A percentile compares a stretch with the other conserved stretches of the same genome.
phyloP scores from a whole-genome alignment of 2,329 filamentous ascomycete genomes.

The Mariannaea elegans region DNA sequence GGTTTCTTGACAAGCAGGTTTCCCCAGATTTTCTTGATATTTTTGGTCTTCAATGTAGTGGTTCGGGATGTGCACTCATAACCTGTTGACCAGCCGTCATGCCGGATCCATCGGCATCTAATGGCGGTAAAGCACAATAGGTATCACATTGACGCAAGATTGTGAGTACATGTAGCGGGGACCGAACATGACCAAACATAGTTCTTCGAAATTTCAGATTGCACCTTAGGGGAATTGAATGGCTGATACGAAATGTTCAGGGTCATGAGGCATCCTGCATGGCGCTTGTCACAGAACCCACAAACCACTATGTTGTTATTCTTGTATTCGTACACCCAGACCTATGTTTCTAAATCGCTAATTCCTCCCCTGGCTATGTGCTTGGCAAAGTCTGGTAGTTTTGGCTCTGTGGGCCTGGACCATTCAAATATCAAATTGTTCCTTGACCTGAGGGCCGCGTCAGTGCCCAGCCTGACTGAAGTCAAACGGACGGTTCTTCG shows the following conservation, averaged over 20 bases:
- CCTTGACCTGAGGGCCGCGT: constrained; percentile 26
- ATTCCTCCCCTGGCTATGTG: neutral
- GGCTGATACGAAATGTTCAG: neutral
- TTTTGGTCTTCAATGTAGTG: neutral
- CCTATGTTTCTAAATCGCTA: no score
- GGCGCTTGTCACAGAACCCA: neutral
- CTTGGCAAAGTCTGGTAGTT: constrained; percentile 3
- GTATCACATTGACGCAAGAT: constrained; percentile 2
- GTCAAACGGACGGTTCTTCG: constrained; percentile 26
- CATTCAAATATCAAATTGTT: constrained; percentile 1
- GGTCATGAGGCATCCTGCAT: neutral
- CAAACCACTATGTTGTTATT: neutral
- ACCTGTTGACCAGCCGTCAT: constrained; percentile 17
- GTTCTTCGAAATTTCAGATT: neutral
- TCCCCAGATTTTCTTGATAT: neutral
- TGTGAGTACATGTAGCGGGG: neutral
- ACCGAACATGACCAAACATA: neutral
- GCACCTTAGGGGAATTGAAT: neutral
- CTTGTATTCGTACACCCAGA: neutral
- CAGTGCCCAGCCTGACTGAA: constrained; percentile 37
- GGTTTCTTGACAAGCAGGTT: constrained; percentile 6
- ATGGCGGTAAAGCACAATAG: constrained; percentile 17
- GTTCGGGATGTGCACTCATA: constrained; percentile 6
- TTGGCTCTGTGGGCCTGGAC: constrained; percentile 19
- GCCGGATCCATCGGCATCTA: constrained; percentile 34